phyloP scores from a whole-genome alignment of 345 rosid species.

The Camelina hispida region DNA sequence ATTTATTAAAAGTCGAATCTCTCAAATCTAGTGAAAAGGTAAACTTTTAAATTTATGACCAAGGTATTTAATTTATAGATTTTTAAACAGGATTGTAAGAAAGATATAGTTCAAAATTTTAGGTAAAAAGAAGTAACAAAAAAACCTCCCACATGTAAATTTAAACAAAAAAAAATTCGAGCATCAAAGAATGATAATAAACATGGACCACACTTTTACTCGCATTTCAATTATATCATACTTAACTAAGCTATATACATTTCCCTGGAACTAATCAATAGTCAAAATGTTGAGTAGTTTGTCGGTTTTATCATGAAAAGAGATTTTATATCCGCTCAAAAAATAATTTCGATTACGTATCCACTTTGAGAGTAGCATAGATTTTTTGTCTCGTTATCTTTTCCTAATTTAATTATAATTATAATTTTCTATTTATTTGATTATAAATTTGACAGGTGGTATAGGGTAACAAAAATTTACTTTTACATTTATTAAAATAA shows the following conservation, averaged over 20 bases:
- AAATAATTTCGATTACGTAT: constrained; percentile 27
- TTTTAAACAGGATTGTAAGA: too few relatives aligned
- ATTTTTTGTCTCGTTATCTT: neutral
- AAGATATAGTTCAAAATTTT: too few relatives aligned
- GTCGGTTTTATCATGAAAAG: constrained; percentile 6
- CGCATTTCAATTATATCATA: constrained; percentile 21
- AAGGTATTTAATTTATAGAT: too few relatives aligned
- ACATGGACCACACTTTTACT: constrained; percentile 33
- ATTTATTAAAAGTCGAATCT: too few relatives aligned
- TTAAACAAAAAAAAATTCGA: constrained; percentile 22
- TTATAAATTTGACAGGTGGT: too few relatives aligned
- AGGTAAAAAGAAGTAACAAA: too few relatives aligned
- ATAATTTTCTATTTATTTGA: too few relatives aligned
- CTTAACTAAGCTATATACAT: neutral
- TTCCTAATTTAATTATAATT: too few relatives aligned
- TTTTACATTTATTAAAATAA: too few relatives aligned
- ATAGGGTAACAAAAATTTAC: too few relatives aligned
- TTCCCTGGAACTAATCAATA: constrained; percentile 37
- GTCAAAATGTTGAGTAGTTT: constrained; percentile 32
- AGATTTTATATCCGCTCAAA: constrained; percentile 1
- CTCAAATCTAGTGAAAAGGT: too few relatives aligned
- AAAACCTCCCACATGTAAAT: neutral
- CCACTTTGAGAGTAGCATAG: constrained; percentile 8
- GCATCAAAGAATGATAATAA: constrained; percentile 17
- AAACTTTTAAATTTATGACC: too few relatives aligned